A percentile compares a stretch with the other conserved stretches of the same genome.
phyloP scores from a whole-genome alignment of 2,329 filamentous ascomycete genomes.

The Stachybotrys echinatus region DNA sequence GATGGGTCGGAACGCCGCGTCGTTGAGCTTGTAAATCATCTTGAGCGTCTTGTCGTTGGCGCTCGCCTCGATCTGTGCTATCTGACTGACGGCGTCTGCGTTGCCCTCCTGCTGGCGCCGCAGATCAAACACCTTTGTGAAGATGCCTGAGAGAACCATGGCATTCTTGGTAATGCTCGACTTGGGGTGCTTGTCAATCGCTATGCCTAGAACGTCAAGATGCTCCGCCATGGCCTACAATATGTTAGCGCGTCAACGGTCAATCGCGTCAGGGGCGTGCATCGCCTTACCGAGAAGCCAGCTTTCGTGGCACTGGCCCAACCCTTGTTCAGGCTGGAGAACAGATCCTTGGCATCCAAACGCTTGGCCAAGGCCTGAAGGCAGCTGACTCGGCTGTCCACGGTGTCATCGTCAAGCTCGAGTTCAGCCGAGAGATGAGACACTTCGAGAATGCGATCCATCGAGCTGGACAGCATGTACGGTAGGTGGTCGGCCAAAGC shows the following conservation, averaged over 20 bases:
- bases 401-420: conserved; percentile 54
- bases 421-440: conserved; percentile 68
- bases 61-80: conserved; percentile 57
- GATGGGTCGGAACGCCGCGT: conserved; percentile 85
- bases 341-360: conserved; percentile 70
- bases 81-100: conserved; percentile 39
- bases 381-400: conserved; percentile 62
- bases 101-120: conserved; percentile 45
- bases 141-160: conserved; percentile 59
- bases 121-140: conserved; percentile 59
- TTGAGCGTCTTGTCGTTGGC: conserved; percentile 71
- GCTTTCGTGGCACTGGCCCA: conserved; percentile 61
- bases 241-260: not conserved
- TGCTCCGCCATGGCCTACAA: conserved; percentile 61
- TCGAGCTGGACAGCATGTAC: conserved; percentile 78
- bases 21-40: conserved; percentile 96
- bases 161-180: conserved; percentile 72
- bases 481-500: conserved; percentile 78
- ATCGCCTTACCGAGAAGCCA: conserved; percentile 54
- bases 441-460: conserved; percentile 66
- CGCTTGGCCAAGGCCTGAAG: conserved; percentile 71
- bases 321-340: conserved; percentile 66
- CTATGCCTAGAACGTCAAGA: conserved; percentile 62
- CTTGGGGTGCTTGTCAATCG: conserved; percentile 76
- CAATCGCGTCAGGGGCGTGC: not conserved